Percentiles rank a stretch among this genome's conserved stretches.
Conservation (phyloP, 2,329 filamentous ascomycete genomes). For the Sporothrix pallida region DNA sequence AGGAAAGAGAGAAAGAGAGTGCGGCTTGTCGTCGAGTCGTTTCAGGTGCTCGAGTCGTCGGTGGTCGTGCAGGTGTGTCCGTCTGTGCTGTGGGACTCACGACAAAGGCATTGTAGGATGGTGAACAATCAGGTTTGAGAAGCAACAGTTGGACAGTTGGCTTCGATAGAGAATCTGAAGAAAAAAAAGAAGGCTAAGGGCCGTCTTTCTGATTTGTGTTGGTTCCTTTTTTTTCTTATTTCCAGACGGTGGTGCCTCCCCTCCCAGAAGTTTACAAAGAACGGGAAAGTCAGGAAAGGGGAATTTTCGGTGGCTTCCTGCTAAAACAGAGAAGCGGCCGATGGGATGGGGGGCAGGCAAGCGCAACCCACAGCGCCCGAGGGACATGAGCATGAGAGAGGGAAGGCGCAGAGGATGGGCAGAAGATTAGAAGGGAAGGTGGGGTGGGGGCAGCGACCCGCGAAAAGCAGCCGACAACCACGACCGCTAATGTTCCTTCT, state of each 20-base stretch:
- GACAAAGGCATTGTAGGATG: constrained; percentile 27
- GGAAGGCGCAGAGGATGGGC: constrained; percentile 4
- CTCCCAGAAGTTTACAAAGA: constrained; percentile 9
- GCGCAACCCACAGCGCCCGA: constrained; percentile 22
- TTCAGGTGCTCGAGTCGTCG: background rate
- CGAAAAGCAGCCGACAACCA: background rate
- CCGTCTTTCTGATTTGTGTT: background rate
- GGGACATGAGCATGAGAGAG: background rate
- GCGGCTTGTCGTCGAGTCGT: constrained; percentile 17
- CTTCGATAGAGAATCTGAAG: background rate
- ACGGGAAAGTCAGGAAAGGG: constrained; percentile 22
- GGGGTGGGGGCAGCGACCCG: constrained; percentile 14
- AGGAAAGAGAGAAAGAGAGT: background rate
- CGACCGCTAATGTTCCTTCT: background rate
- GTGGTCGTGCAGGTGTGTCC: constrained; percentile 10
- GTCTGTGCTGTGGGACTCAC: constrained; percentile 8
- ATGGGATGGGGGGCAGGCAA: constrained; percentile 15
- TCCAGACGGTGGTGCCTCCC: background rate
- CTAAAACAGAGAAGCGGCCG: background rate
- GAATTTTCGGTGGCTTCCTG: constrained; percentile 15
- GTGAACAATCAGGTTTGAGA: constrained; percentile 17
- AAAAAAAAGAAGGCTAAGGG: background rate
- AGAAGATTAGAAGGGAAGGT: constrained; percentile 26
- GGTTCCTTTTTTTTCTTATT: constrained; percentile 19
- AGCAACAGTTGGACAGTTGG: constrained; percentile 6